Conservation (phyloP, 2,329 filamentous ascomycete species). For the Epichloe festucae region DNA sequence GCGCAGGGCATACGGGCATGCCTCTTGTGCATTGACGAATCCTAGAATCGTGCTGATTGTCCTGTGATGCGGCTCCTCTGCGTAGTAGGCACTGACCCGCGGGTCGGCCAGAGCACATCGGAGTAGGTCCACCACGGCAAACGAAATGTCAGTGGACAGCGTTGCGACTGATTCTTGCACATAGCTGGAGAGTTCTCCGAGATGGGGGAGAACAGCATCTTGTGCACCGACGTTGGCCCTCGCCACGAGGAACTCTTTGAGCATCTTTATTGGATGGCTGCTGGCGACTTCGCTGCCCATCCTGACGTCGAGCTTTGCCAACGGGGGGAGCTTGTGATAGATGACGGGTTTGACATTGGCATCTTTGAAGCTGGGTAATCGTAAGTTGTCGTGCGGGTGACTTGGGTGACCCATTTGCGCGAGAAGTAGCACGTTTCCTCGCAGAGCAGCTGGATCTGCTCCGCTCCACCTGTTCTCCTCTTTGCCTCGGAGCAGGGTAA, state of each 20-base stretch:
- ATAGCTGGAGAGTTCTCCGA: conserved; percentile 50
- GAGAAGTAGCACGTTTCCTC: conserved; percentile 59
- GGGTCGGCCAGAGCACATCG: conserved; percentile 65
- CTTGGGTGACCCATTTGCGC: conserved; percentile 61
- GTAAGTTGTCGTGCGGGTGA: conserved; percentile 63
- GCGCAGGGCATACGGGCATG: conserved; percentile 67
- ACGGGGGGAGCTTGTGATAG: conserved; percentile 62
- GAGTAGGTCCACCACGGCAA: conserved; percentile 76
- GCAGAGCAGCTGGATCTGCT: conserved; percentile 54
- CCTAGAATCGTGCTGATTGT: conserved; percentile 51
- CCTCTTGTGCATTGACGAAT: conserved; percentile 40
- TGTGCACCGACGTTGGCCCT: conserved; percentile 44
- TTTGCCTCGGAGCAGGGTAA: conserved; percentile 66
- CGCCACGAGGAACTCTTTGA: conserved; percentile 59
- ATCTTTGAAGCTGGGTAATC: conserved; percentile 56
- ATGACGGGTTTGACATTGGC: conserved; percentile 52
- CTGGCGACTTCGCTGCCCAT: conserved; percentile 48
- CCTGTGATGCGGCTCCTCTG: conserved; percentile 55
- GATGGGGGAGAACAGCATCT: conserved; percentile 56
- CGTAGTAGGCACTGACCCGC: conserved; percentile 69
- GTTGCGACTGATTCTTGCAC: conserved; percentile 40
- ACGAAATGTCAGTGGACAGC: conserved; percentile 53
- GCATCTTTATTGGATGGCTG: conserved; percentile 44
- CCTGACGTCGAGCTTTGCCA: conserved; percentile 71
- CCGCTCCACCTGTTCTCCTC: conserved; percentile 73